phyloP scores from a whole-genome alignment of 2,329 filamentous ascomycete genomes.

The Fusarium burgessii region DNA sequence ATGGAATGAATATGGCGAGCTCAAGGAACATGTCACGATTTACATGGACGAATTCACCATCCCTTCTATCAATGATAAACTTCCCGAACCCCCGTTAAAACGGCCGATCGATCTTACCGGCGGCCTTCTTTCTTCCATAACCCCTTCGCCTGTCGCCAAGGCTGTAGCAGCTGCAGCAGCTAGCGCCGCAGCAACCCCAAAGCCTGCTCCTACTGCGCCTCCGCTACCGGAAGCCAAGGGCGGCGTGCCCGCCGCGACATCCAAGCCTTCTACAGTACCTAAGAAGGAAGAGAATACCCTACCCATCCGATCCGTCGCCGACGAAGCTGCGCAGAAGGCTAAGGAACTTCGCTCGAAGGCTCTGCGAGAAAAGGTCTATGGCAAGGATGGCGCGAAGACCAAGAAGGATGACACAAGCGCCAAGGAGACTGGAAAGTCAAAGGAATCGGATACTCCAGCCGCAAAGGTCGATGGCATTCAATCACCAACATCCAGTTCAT shows the following conservation, averaged over 20 bases:
- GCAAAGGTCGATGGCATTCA: constrained; percentile 53
- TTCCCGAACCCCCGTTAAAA: constrained; percentile 53
- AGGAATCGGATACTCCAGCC: constrained; percentile 7
- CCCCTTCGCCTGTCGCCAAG: constrained; percentile 43
- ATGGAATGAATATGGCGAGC: constrained; percentile 98
- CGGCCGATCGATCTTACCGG: constrained; percentile 42
- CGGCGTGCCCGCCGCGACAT: constrained; percentile 10
- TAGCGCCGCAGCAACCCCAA: constrained; percentile 33
- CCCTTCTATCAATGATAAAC: constrained; percentile 65
- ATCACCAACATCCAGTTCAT: constrained; percentile 60
- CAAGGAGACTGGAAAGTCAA: constrained; percentile 17
- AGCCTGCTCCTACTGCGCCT: constrained; percentile 42
- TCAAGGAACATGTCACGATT: constrained; percentile 84
- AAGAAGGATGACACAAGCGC: constrained; percentile 7
- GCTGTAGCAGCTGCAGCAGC: constrained; percentile 40
- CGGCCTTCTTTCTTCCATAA: constrained; percentile 38
- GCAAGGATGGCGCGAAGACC: constrained; percentile 52
- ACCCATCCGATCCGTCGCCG: constrained; percentile 66
- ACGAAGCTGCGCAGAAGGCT: constrained; percentile 74
- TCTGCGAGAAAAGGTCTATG: constrained; percentile 67
- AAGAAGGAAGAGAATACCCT: constrained; percentile 51
- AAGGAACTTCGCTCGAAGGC: constrained; percentile 68
- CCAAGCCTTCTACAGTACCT: constrained; percentile 30
- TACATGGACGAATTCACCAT: constrained; percentile 73
- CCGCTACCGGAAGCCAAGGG: constrained; percentile 44